phyloP scores from a whole-genome alignment of 345 rosid species.

The Eutrema heterophyllum region DNA sequence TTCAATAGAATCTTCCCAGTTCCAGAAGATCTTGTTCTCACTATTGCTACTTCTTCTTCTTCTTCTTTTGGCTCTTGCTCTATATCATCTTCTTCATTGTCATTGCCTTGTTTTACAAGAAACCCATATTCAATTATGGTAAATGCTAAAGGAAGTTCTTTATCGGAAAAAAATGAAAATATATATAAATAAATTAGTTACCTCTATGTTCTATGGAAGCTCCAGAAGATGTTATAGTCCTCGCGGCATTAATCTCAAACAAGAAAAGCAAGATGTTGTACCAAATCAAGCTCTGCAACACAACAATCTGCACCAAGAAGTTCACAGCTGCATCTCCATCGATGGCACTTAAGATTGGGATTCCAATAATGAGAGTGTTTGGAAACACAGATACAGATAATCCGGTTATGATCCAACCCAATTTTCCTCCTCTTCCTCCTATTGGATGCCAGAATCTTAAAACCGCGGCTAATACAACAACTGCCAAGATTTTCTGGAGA shows the following conservation, averaged over 20 bases:
- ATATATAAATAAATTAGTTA: constrained; percentile 20
- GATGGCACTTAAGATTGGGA: constrained; percentile 68
- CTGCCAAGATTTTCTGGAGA: constrained; percentile 59
- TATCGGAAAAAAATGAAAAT: neutral
- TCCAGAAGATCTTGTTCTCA: constrained; percentile 35
- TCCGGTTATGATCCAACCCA: constrained; percentile 66
- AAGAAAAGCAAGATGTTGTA: constrained; percentile 66
- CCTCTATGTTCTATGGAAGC: constrained; percentile 48
- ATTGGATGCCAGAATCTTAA: constrained; percentile 41
- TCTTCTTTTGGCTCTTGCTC: constrained; percentile 49
- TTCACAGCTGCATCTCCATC: constrained; percentile 56
- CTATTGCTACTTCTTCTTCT: constrained; percentile 37
- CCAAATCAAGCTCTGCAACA: constrained; percentile 81
- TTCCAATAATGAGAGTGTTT: constrained; percentile 81
- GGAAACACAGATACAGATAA: constrained; percentile 71
- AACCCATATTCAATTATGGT: constrained; percentile 1
- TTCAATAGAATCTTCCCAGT: constrained; percentile 43
- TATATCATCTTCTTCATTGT: constrained; percentile 31
- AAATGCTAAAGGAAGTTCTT: neutral
- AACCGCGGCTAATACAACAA: constrained; percentile 35
- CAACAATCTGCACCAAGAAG: constrained; percentile 69
- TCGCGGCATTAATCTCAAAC: constrained; percentile 63
- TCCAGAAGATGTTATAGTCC: constrained; percentile 29
- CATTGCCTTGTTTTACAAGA: constrained; percentile 22
- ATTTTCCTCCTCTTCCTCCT: constrained; percentile 35